phyloP scores from a whole-genome alignment of 306 rosid genomes.

The Begonia loranthoides region DNA sequence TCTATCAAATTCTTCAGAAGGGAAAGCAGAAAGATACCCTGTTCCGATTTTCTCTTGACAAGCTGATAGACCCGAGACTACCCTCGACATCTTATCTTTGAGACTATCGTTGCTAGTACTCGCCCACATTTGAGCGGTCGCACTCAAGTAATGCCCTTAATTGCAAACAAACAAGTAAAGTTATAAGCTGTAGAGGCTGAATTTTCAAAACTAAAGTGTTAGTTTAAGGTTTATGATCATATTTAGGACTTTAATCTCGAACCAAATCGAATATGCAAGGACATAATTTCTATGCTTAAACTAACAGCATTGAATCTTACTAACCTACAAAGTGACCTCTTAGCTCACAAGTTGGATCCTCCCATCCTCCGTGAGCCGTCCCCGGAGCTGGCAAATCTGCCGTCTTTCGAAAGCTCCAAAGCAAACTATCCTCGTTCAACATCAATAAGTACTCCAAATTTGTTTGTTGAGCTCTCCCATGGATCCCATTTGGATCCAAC shows the following conservation, averaged over 20 bases:
- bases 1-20: constrained; percentile 55
- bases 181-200: constrained; percentile 8
- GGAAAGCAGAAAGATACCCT: constrained; percentile 92
- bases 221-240: too few relatives aligned
- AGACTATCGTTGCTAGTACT: constrained; percentile 46
- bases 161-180: constrained; percentile 19
- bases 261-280: too few relatives aligned
- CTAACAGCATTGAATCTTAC: too few relatives aligned
- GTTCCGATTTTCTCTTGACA: constrained; percentile 68
- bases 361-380: constrained; percentile 60
- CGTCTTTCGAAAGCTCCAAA: constrained; percentile 72
- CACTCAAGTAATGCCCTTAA: constrained; percentile 90
- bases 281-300: too few relatives aligned
- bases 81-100: constrained; percentile 41
- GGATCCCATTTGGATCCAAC: constrained; percentile 34
- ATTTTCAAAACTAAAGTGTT: neutral
- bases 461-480: constrained; percentile 51
- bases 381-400: constrained; percentile 72
- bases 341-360: constrained; percentile 32
- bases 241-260: too few relatives aligned
- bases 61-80: constrained; percentile 36
- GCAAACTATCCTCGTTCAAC: constrained; percentile 57
- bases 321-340: constrained; percentile 92
- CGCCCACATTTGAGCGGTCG: constrained; percentile 82
- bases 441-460: constrained; percentile 67